These are phyloP conservation scores for Phalaenopsis hybrid DNA, from an alignment of 116 monocot genomes.

Conservation along the genomic window DNA sequence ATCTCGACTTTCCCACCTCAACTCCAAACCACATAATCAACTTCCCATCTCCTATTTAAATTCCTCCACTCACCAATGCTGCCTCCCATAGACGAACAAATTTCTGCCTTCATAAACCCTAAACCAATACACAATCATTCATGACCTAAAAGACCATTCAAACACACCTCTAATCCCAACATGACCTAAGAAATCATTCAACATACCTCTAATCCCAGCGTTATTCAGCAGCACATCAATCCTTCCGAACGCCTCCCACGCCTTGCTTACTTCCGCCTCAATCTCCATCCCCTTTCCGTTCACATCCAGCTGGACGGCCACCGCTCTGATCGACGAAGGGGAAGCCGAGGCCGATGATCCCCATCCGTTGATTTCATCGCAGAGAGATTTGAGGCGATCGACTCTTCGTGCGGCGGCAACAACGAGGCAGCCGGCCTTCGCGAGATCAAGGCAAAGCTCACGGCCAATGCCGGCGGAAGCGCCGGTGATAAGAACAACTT, in stretches of 20 bases:
- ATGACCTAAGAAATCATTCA: neutral
- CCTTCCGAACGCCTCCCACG: conserved; percentile 39
- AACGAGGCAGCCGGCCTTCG: conserved; percentile 29
- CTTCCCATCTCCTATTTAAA: no score
- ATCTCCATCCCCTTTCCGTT: conserved; percentile 14
- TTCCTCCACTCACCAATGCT: no score
- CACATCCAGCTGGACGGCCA: conserved; percentile 34
- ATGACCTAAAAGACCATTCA: neutral
- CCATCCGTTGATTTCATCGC: conserved; percentile 39
- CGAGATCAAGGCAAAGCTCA: conserved; percentile 45
- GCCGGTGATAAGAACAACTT: conserved; percentile 46
- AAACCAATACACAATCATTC: no score
- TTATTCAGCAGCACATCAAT: conserved; percentile 46
- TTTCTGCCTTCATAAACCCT: no score
- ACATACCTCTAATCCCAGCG: conserved; percentile 47
- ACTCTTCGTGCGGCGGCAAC: conserved; percentile 39
- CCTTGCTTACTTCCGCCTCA: conserved; percentile 23
- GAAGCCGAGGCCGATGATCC: neutral
- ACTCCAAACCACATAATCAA: no score
- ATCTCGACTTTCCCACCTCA: no score
- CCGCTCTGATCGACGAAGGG: neutral
- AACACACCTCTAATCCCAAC: conserved; percentile 22
- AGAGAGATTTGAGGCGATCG: conserved; percentile 32
- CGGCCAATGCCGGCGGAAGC: conserved; percentile 52
- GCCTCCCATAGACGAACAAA: no score